Base-by-base conservation (phyloP, 2,329 filamentous ascomycete genomes). In the Myriosclerotinia curreyana region DNA sequence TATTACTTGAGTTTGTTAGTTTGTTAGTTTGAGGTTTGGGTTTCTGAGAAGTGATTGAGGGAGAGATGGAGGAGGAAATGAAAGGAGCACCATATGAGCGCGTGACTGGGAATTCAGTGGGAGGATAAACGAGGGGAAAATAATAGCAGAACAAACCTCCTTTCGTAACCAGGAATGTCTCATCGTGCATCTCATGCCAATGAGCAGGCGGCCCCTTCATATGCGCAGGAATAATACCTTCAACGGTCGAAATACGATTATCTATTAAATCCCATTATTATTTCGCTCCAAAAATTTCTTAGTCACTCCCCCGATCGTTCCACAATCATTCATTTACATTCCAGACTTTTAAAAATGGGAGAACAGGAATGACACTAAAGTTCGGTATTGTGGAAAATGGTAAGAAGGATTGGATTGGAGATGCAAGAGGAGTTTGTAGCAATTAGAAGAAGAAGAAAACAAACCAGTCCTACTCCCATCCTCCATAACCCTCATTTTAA, bases 101-200 rank as follows among this genome's bases (percentile, higher is more conserved):
- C 12, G 9, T 38, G 7, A 38, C 6, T 6, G n/a, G 48, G 20
- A 50, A 42, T 17, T 12, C 4, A 5, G 12, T 17, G 40, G 48
- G 20, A 2, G 5, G 48, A 31, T n/a, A 52, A 31, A 14, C 1
- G 12, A 11, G 40, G 17, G 9, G 17, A 42, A 20, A 11, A 4
- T 7, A n/a, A 6, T 7, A 6, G 1, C n/a, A 44, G 4, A 20
- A 20, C 38, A 7, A 7, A 44, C 53, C 25, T 0, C 55, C 55
- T 22, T 64, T 54, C 11, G 62, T 64, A 5, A 60, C 55, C 17
- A 60, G 34, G 1, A 64, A 64, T 0, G 48, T 49, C 31, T 64
- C 49, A 50, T 60, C 62, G 34, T 64, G 62, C 49, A 64, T 64
- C 20, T 60, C 49, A 17, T 64, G 55, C 62, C 62, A 64, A 31